Conservation (phyloP, 495 filamentous ascomycete species). For the Penicillium pulvis region DNA sequence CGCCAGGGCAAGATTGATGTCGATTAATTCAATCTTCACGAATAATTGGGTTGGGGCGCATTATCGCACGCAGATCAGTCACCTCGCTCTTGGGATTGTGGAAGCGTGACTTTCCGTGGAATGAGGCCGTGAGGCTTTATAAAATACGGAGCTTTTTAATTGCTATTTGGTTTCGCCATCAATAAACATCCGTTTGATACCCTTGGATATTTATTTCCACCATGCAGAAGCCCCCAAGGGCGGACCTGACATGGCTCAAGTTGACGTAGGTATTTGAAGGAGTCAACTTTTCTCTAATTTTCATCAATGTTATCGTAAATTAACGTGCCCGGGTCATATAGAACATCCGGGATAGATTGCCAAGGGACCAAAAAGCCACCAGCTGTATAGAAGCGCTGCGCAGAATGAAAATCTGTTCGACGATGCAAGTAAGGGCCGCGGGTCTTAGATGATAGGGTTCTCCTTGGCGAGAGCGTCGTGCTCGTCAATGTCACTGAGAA, state of each 20-base stretch:
- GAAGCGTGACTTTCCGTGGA: not conserved
- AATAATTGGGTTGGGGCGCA: not conserved
- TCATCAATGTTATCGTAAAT: conserved; percentile 38
- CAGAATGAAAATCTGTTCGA: conserved; percentile 25
- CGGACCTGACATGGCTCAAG: not conserved
- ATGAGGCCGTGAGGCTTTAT: conserved; percentile 8
- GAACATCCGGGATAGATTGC: conserved; percentile 13
- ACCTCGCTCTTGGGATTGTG: not conserved
- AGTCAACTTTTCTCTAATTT: conserved; percentile 28
- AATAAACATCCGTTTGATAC: conserved; percentile 30
- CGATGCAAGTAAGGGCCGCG: conserved; percentile 19
- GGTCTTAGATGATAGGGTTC: conserved; percentile 41
- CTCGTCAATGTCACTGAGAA: conserved; percentile 79
- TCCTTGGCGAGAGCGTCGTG: conserved; percentile 74
- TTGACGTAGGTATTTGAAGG: conserved; percentile 3
- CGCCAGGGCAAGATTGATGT: conserved; percentile 52
- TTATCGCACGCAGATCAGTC: not conserved
- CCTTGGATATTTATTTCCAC: conserved; percentile 11
- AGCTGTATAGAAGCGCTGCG: conserved; percentile 24
- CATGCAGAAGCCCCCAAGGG: conserved; percentile 1
- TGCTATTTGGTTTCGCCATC: conserved; percentile 18
- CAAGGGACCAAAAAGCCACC: conserved; percentile 16
- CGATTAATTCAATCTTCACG: conserved; percentile 35
- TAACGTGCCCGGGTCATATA: conserved; percentile 18
- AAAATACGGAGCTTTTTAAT: conserved; percentile 17